phyloP scores from a whole-genome alignment of 1,284 basidiomycete genomes.

The Thecaphora thlaspeos region DNA sequence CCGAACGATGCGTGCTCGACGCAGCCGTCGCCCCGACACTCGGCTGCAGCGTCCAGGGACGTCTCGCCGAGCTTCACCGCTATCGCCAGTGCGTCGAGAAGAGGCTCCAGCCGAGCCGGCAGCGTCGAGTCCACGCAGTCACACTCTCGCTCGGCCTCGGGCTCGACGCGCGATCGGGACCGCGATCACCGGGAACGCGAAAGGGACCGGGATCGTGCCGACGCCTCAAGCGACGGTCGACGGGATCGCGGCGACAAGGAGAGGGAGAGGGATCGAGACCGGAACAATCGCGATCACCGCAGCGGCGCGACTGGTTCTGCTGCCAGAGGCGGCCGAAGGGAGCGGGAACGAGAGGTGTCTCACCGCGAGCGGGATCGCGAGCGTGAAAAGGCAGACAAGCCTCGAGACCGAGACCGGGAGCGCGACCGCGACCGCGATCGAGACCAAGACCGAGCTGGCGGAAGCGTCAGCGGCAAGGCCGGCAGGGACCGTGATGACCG shows the following conservation, averaged over 20 bases:
- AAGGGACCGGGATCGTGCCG: conserved; percentile 3
- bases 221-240: not conserved
- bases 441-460: conserved; percentile 6
- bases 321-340: no score
- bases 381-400: conserved; percentile 9
- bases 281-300: not conserved
- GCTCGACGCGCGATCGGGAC: not conserved
- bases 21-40: conserved; percentile 1
- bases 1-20: not conserved
- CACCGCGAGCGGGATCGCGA: conserved; percentile 11
- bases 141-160: not conserved
- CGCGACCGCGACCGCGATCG: conserved; percentile 1
- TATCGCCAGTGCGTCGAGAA: not conserved
- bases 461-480: conserved; percentile 12
- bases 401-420: conserved; percentile 8
- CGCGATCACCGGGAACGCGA: conserved; percentile 2
- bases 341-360: not conserved
- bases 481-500: conserved; percentile 9
- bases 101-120: conserved; percentile 1
- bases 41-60: not conserved
- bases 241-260: conserved; percentile 12
- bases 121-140: conserved; percentile 6
- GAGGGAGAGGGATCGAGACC: conserved; percentile 20
- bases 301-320: no score
- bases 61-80: not conserved